Evolutionary conservation across 2,329 filamentous ascomycete species (phyloP).

Genomic region (Fusarium sp.): DNA sequence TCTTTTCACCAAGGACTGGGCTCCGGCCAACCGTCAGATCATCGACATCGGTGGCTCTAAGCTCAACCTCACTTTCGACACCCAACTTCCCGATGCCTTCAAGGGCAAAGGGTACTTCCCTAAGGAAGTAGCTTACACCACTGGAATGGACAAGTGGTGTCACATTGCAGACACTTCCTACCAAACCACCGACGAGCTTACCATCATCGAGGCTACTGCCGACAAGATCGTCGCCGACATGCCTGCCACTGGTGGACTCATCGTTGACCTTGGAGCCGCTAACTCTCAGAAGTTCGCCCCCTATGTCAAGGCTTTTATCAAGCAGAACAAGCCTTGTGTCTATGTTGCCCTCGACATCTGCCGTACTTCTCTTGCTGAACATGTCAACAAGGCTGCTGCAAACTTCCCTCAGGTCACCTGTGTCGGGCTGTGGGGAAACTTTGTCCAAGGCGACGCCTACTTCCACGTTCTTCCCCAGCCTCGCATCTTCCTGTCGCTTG

Average conservation of each 20-base stretch:
- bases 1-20: not conserved
- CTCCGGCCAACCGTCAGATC: not conserved
- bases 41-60: conserved; percentile 43
- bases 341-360: conserved; percentile 40
- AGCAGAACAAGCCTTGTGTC: conserved; percentile 28
- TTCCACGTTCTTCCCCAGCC: conserved; percentile 9
- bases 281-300: conserved; percentile 43
- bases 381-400: conserved; percentile 29
- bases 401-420: conserved; percentile 21
- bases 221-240: conserved; percentile 20
- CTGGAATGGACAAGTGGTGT: conserved; percentile 40
- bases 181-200: conserved; percentile 34
- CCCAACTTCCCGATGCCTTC: conserved; percentile 29
- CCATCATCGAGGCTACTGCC: conserved; percentile 38
- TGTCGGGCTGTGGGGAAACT: conserved; percentile 41
- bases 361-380: conserved; percentile 2
- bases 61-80: conserved; percentile 16
- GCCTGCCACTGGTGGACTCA: conserved; percentile 12
- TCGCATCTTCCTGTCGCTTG: conserved; percentile 36
- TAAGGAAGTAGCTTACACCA: conserved; percentile 45
- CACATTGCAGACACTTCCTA: conserved; percentile 35
- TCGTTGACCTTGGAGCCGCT: conserved; percentile 41
- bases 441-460: conserved; percentile 37
- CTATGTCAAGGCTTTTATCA: conserved; percentile 32
- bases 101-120: conserved; percentile 27